A percentile compares a stretch with the other conserved stretches of the same genome.
Conservation (phyloP, 2,329 filamentous ascomycete species). For the Trichoderma sp. region DNA sequence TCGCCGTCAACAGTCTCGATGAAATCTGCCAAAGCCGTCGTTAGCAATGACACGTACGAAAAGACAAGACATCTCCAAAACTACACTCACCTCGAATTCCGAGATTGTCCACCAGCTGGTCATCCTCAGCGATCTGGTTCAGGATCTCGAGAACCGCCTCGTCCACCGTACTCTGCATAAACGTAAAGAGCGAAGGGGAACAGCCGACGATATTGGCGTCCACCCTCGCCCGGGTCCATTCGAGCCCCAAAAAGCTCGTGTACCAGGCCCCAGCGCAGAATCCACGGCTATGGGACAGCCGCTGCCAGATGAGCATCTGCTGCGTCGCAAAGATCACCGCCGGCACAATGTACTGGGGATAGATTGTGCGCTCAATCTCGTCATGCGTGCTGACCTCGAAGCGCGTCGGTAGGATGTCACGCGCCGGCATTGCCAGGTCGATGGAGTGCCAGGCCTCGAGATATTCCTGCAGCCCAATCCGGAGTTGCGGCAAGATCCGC, state of each 20-base stretch:
- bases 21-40: background rate
- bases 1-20: background rate
- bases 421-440: constrained; percentile 35
- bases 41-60: background rate
- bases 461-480: constrained; percentile 34
- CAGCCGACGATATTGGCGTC: constrained; percentile 19
- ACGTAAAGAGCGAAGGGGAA: background rate
- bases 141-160: background rate
- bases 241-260: constrained; percentile 38
- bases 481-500: too few relatives aligned
- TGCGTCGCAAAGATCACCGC: background rate
- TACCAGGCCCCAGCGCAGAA: constrained; percentile 28
- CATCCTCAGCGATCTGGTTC: background rate
- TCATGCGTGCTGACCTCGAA: constrained; percentile 34
- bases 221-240: constrained; percentile 36
- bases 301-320: background rate
- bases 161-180: background rate
- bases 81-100: background rate
- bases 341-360: background rate
- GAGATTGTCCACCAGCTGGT: fast-evolving
- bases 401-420: constrained; percentile 24
- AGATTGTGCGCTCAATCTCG: too few relatives aligned
- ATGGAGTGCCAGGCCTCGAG: constrained; percentile 40
- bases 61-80: background rate
- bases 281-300: fast-evolving